Base-by-base conservation (phyloP, 441 rosid genomes). In the Croton setiger region DNA sequence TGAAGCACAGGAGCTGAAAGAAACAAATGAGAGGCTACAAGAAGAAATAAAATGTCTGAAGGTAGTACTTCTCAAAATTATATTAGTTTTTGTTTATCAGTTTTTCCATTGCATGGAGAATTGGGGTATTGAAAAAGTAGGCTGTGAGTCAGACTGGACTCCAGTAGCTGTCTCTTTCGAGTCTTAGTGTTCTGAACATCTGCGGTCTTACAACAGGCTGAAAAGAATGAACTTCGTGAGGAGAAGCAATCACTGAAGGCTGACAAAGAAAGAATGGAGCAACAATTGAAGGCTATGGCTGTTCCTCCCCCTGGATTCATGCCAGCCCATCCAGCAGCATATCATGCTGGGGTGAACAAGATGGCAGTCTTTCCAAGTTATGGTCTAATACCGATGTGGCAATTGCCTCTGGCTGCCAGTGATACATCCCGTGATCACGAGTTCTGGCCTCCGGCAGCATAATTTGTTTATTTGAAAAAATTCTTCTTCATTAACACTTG, bases 381-480 rank as follows among this genome's bases (percentile, higher is more conserved):
- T 49, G 88, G 96, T 63, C 82, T 86, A 76, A 69, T 88, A 55
- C 98, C 98, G 52, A 88, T 89, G 97, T 93, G 96, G 96, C 96
- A 87, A 80, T 77, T 93, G 67, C 87, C 95, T 41, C 91, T 87
- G 18, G 81, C 92, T 5, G 73, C 78, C 13, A 71, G 81, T 41
- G 98, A 93, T 64, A 89, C 96, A 3, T 88, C 98, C 6, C 88
- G 80, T 64, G 97, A 93, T 76, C 91, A 89, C 62, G 91, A 91
- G 82, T 86, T 85, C 58, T 82, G 98, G 91, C 91, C 98, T 58
- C 98, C 98, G 14, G 97, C 98, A 62, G 98, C 98, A 12, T 93
- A 82, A 79, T 66, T 63, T 7, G 45, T 65, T 4, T 21, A 39
- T 21, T 27, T 2, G 2, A 27, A 27, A 27, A 0, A 27, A 27